Percentiles rank a stretch among this genome's conserved stretches.
phyloP scores from a whole-genome alignment of 1,284 basidiomycete species.

The Puccinia polysora region DNA sequence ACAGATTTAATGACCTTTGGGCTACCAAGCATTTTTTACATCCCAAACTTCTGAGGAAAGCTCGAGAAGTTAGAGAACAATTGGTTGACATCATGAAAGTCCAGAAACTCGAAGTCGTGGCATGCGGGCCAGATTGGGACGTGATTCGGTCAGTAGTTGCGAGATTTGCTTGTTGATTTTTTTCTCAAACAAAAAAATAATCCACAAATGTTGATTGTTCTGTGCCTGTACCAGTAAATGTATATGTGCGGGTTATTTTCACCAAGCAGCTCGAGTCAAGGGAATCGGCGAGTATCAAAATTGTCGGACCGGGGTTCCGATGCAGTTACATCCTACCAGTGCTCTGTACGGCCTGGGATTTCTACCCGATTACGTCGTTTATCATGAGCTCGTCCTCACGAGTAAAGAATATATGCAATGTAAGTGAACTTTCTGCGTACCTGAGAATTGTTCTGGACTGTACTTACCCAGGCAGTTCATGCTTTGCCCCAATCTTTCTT shows the following conservation, averaged over 20 bases:
- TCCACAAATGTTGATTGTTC: constrained; percentile 20
- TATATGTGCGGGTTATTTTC: constrained; percentile 97
- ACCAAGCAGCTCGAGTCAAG: constrained; percentile 95
- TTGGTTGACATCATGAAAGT: constrained; percentile 98
- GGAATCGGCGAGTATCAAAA: constrained; percentile 99
- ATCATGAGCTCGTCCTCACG: constrained; percentile 26
- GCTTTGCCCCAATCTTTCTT: neutral
- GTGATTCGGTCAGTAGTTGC: constrained; percentile 64
- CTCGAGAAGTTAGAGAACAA: constrained; percentile 90
- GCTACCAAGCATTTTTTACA: constrained; percentile 90
- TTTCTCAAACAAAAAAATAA: neutral
- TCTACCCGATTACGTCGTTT: constrained; percentile 56
- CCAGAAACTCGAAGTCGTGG: constrained; percentile 86
- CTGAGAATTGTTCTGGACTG: constrained; percentile 77
- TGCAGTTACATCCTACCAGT: constrained; percentile 90
- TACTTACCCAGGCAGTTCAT: constrained; percentile 59
- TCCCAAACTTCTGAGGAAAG: constrained; percentile 89
- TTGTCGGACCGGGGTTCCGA: constrained; percentile 84
- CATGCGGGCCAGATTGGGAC: constrained; percentile 93
- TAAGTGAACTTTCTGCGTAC: constrained; percentile 62
- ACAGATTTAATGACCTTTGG: constrained; percentile 73
- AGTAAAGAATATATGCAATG: constrained; percentile 44
- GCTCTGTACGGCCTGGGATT: constrained; percentile 94
- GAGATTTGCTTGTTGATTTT: neutral
- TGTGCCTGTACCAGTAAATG: constrained; percentile 66